Conservation (phyloP, 208 protist species). For the Entamoeba invadens region DNA sequence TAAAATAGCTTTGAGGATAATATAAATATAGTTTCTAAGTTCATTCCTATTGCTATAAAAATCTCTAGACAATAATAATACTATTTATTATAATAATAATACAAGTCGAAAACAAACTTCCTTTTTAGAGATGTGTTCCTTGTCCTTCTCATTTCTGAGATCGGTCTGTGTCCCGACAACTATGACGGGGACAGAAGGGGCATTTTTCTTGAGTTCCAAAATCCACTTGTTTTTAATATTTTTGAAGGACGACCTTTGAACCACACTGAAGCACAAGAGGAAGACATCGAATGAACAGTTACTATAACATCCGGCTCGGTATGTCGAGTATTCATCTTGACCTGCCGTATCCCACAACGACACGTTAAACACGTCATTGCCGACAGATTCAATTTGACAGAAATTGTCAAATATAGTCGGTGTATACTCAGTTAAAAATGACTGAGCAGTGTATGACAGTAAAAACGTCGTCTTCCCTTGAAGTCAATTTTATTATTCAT, state of each 20-base stretch:
- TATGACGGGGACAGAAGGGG: neutral
- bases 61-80: too few relatives aligned
- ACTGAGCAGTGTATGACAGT: neutral
- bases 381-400: neutral
- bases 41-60: too few relatives aligned
- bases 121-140: neutral
- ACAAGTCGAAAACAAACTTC: too few relatives aligned
- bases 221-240: constrained; percentile 1
- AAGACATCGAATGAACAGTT: neutral
- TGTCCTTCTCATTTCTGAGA: neutral
- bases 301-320: neutral
- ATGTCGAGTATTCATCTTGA: constrained; percentile 44
- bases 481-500: too few relatives aligned
- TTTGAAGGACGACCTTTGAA: neutral
- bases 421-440: neutral
- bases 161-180: neutral
- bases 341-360: constrained; percentile 43
- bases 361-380: neutral
- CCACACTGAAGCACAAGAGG: neutral
- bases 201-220: neutral
- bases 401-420: neutral
- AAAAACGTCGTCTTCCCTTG: neutral
- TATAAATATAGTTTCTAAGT: too few relatives aligned
- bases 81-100: too few relatives aligned
- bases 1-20: too few relatives aligned